Percentiles rank a stretch among this genome's conserved stretches.
Evolutionary conservation across 2,329 filamentous ascomycete genomes (phyloP).

Genomic region (Mycosphaerelloides madeirae): DNA sequence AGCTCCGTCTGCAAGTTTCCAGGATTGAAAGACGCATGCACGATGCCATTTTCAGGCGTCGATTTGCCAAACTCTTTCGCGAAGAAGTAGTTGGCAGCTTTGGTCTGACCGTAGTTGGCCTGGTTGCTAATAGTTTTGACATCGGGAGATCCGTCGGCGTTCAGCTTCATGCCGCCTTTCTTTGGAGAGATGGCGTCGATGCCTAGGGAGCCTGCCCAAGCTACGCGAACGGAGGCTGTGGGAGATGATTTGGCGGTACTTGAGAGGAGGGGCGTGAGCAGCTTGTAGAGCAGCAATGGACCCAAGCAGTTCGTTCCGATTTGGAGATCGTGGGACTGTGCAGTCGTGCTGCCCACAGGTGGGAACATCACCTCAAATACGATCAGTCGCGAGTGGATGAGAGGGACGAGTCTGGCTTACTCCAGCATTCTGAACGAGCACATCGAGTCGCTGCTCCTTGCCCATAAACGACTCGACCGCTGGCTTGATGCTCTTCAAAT

Average conservation of each 20-base stretch:
- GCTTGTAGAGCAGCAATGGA: slow-evolving; percentile 30
- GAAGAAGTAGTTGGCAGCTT: slow-evolving; percentile 28
- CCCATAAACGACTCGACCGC: slow-evolving; percentile 31
- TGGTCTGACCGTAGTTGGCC: slow-evolving; percentile 26
- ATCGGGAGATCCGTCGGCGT: slow-evolving; percentile 12
- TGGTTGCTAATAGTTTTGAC: slow-evolving; percentile 7
- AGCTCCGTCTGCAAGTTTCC: slow-evolving; percentile 31
- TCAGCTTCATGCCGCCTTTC: slow-evolving; percentile 17
- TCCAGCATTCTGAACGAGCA: slow-evolving; percentile 20
- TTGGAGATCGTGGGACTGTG: slow-evolving; percentile 32
- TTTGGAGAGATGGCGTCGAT: slow-evolving; percentile 19
- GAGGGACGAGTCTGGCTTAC: not conserved
- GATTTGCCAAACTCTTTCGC: slow-evolving; percentile 16
- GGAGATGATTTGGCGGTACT: slow-evolving; percentile 22
- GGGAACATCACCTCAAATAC: slow-evolving; percentile 27
- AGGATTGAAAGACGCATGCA: slow-evolving; percentile 29
- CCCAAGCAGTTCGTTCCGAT: slow-evolving; percentile 35
- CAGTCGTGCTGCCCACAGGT: slow-evolving; percentile 31
- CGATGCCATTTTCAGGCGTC: slow-evolving; percentile 16
- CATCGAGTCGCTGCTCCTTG: slow-evolving; percentile 23
- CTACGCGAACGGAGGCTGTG: slow-evolving; percentile 26
- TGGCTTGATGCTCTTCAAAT: slow-evolving; percentile 30
- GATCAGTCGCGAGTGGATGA: too few relatives aligned
- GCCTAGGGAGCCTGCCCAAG: slow-evolving; percentile 28
- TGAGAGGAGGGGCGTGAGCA: slow-evolving; percentile 29